These are phyloP conservation scores for Drosera spatulata DNA, from an alignment of 179 eudicot genomes.

Conservation along the genomic window DNA sequence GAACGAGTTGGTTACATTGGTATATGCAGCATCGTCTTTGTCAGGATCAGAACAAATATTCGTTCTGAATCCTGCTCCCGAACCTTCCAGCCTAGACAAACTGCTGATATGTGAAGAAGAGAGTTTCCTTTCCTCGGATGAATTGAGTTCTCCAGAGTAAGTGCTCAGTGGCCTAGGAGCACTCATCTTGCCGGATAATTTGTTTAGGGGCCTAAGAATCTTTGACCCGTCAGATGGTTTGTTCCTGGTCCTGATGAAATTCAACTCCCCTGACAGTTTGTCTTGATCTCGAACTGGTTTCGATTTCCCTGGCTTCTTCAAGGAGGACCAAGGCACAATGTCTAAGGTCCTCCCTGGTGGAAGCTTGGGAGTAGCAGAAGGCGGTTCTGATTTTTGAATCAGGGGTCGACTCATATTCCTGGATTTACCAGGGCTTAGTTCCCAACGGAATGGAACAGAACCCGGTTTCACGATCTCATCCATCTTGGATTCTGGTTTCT, in stretches of 20 bases:
- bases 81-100: slow-evolving; percentile 17
- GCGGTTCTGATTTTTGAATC: slow-evolving; percentile 18
- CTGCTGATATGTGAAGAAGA: not conserved
- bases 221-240: not conserved
- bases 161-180: no score
- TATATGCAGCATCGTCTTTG: slow-evolving; percentile 33
- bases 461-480: slow-evolving; percentile 68
- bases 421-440: slow-evolving; percentile 66
- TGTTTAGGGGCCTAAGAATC: slow-evolving; percentile 10
- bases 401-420: slow-evolving; percentile 19
- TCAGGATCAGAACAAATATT: slow-evolving; percentile 22
- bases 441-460: slow-evolving; percentile 81
- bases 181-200: no score
- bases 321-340: slow-evolving; percentile 18
- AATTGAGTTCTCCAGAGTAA: no score
- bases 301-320: slow-evolving; percentile 27
- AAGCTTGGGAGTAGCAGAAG: slow-evolving; percentile 34
- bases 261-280: slow-evolving; percentile 21
- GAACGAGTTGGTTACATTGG: slow-evolving; percentile 55
- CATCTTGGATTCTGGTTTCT: slow-evolving; percentile 27
- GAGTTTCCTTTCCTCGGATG: no score
- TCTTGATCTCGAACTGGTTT: slow-evolving; percentile 20
- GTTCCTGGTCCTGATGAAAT: no score
- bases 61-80: slow-evolving; percentile 17
- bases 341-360: slow-evolving; percentile 35